Evolutionary conservation across 768 basidiomycete species (phyloP), one percentile per base, ranked within the genome.

Genomic region (Tricholoma hemisulphureum): DNA sequence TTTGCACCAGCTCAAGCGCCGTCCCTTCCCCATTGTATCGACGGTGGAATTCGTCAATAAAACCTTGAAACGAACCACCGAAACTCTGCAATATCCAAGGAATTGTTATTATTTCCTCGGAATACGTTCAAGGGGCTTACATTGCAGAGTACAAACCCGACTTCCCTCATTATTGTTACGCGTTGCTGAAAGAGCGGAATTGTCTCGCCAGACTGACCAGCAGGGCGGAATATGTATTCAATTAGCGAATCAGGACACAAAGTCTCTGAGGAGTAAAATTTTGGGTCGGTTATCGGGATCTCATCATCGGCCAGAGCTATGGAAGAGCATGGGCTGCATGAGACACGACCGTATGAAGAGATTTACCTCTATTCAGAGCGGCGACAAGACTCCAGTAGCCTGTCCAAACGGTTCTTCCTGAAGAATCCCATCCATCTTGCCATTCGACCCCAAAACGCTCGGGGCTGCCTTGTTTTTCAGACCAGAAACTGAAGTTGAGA

Each of bases 401-500:
- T 0, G 89, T 93, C 70, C 84, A 86, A 21, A 87, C 74, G 35
- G 74, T 77, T 41, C 59, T 76, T n/a, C 73, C 71, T 6, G 78
- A 68, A n/a, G 72, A 75, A 13, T 71, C 73, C 89, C 91, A 93
- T 1, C 85, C 83, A 7, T 78, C 71, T 53, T 83, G 78, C 92
- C 93, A 95, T 63, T 86, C 80, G 2, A 95, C 85, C 20, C 88
- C 91, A 66, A 85, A 96, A 24, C 91, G 79, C 31, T 82, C 84
- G 3, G 75, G 62, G 5, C 62, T 70, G 0, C 84, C 83, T 59
- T 87, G 84, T 39, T 72, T 78, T 66, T 87, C 85, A 0, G 88
- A 93, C 94, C 95, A 95, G 71, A 92, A 96, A 65, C 83, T 90
- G 71, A 92, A 96, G 71, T 93, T 96, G 51, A 93, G 80, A 14